A percentile compares a stretch with the other conserved stretches of the same genome.
Evolutionary conservation across 1,284 basidiomycete genomes (phyloP).

Genomic region (Veloporphyrellus conicus): DNA sequence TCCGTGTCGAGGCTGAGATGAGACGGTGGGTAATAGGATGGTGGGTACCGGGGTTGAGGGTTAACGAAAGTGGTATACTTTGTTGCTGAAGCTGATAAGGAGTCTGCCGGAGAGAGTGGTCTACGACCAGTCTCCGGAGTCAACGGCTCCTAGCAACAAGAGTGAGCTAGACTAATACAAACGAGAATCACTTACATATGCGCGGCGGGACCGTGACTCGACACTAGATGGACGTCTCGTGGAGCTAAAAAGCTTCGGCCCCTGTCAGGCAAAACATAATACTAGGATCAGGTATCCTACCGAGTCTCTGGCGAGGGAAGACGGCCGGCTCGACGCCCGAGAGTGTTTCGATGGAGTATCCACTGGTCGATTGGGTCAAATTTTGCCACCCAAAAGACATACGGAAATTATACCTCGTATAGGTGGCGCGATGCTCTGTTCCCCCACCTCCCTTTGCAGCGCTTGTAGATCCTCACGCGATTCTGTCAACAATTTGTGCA

Average conservation of each 20-base stretch:
- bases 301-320: conserved; percentile 37
- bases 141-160: conserved; percentile 46
- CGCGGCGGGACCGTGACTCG: conserved; percentile 33
- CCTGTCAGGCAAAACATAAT: conserved; percentile 9
- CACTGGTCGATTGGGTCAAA: conserved; percentile 27
- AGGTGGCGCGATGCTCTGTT: conserved; percentile 51
- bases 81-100: conserved; percentile 40
- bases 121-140: conserved; percentile 57
- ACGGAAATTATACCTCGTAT: conserved; percentile 34
- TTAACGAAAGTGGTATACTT: conserved; percentile 42
- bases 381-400: not conserved
- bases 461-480: conserved; percentile 71
- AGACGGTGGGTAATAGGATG: conserved; percentile 35
- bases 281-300: conserved; percentile 22
- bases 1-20: conserved; percentile 49
- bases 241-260: conserved; percentile 21
- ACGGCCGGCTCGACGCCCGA: conserved; percentile 41
- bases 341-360: conserved; percentile 41
- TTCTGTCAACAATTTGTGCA: conserved; percentile 68
- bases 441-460: conserved; percentile 71
- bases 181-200: conserved; percentile 39
- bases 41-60: conserved; percentile 36
- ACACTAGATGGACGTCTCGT: conserved; percentile 32
- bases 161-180: conserved; percentile 8
- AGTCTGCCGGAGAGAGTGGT: conserved; percentile 56